Evolutionary conservation across 2,329 filamentous ascomycete genomes (phyloP), one percentile per base, ranked within the genome.

Genomic region (Aspergillus neotritici): DNA sequence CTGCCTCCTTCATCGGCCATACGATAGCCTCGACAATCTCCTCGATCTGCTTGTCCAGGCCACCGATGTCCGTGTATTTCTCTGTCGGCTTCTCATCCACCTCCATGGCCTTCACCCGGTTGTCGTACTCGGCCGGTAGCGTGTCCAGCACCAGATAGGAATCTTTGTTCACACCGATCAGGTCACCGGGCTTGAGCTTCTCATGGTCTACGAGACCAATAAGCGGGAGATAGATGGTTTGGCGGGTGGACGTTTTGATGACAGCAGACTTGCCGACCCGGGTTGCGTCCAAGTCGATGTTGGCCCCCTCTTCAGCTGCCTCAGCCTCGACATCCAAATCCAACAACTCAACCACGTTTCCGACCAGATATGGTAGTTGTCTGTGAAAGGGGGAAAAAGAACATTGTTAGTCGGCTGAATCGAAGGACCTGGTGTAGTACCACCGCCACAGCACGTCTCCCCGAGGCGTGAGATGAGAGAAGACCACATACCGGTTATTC

Each of bases 1-100:
- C 94, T 2, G 93, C 90, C 72, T 98, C 91, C 79, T 97, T 97
- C 93, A 98, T 98, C 2, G 93, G 93, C 91, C 91, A 97, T 25
- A 98, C 93, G 38, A 98, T 93, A 43, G 93, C 93, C 73, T 98
- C 93, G 7, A 98, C 90, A 42, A 98, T 79, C 72, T 98, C 94
- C 68, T 96, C 91, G 63, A 98, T 98, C 75, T 98, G 93, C 74
- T 98, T 98, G 71, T 96, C 90, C 59, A 98, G 70, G 40, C 93
- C 93, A 71, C 93, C 93, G 11, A 98, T 94, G 72, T 98, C 93
- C 42, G 84, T 93, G 73, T 98, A 98, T 72, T 97, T 95, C 71
- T 98, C 93, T 31, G 90, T 97, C 8, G 93, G 94, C 77, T 98
- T 98, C 78, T 98, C 94, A 61, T 98, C 93, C 6, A 98, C 93